Evolutionary conservation across 2,329 filamentous ascomycete species (phyloP), one percentile per base, ranked within the genome.

Genomic region (Nemania bipapillata): DNA sequence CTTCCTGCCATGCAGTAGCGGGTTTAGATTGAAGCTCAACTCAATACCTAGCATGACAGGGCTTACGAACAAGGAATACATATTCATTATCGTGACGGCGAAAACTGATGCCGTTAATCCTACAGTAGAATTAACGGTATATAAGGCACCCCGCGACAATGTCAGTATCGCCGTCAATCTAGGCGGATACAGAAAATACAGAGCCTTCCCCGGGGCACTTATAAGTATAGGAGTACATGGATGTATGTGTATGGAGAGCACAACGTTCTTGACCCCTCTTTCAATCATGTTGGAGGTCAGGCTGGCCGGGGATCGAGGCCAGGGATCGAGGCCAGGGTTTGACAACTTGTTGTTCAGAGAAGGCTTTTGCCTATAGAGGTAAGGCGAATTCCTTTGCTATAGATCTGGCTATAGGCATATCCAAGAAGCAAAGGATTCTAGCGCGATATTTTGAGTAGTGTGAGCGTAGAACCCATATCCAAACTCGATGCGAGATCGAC

Each of bases 281-380:
- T 20, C 17, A 53, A 50, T 52, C 53, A 52, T 28, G 50, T 17
- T 55, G 28, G 20, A 55, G 32, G 49, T 37, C 11, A 57, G 30
- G 45, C 53, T 54, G 65, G 57, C 32, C 20, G 26, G 20, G 22
- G 56, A 56, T 61, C 22, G 56, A 52, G 57, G 40, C 58, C 63
- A 32, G 22, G 24, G 57, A 57, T 62, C 24, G 56, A 50, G 57
- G 42, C 58, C 63, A 66, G 57, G 63, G 66, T 28, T 54, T 28
- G 37, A 45, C 47, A 50, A 37, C 15, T 30, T 47, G 9, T 54
- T 40, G 17, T 57, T 55, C 12, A 7, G 20, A 57, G 9, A 22
- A 26, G 22, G 6, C n/a, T 1, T 26, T 66, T 20, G 30, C 50
- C 30, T 11, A 12, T 4, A 35, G 30, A 56, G 32, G 35, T 50